Base-by-base conservation (phyloP, 2,329 filamentous ascomycete genomes). In the Exophiala viscosa region DNA sequence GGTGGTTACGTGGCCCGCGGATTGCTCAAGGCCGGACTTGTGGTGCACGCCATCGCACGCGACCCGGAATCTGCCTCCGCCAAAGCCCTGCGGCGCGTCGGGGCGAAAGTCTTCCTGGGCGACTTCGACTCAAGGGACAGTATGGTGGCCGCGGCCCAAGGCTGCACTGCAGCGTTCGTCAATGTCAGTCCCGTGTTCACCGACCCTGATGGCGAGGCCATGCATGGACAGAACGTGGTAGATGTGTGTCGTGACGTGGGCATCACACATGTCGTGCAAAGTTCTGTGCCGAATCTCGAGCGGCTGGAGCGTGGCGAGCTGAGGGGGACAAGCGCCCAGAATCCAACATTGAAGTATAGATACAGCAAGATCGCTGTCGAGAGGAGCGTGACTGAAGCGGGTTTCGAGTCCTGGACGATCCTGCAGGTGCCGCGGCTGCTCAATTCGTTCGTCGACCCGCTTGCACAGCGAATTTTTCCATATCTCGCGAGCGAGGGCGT, bases 1-100 rank as follows among this genome's bases (percentile, higher is more conserved):
- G 76, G 76, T 18, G 67, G 73, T 17, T 68, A 71, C 39, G 70
- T 75, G 5, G 67, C 78, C 48, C 63, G 69, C 44, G 70, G 71
- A 5, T 67, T 78, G 32, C 65, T 77, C 11, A 35, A 54, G 3
- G 42, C 47, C 43, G 42, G 45, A 15, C 50, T 45, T 31, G 14
- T 50, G 10, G 59, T 63, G 35, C 52, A 62, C 14, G 62, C 57
- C 18, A 40, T 63, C 9, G 62, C 62, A 2, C 55, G 60, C 2
- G 39, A 61, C 38, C n/a, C 59, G 2, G 14, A 43, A 6, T 58
- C 54, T 4, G 15, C 47, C 6, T 50, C 51, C 14, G 60, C 61
- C 1, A 34, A 58, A 44, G 18, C 28, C 7, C 52, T 64, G 10
- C 34, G 52, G 10, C 35, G 44, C 7, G 3, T 38, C 3, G 35